These are phyloP conservation scores for Stentor coeruleus DNA, from an alignment of 73 alveolate species.

Conservation along the genomic window DNA sequence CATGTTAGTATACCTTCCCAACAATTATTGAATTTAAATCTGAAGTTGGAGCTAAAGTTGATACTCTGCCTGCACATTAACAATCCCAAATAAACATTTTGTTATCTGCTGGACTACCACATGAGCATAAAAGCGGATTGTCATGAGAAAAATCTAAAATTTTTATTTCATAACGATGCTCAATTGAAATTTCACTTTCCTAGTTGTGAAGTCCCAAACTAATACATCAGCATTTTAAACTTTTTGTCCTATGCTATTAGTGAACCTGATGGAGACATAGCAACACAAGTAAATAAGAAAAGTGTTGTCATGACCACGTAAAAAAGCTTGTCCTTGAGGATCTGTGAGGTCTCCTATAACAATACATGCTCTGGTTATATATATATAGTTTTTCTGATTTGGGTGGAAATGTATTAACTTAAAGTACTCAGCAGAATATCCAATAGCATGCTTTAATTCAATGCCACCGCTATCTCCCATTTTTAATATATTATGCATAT, in stretches of 20 bases:
- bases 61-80: conserved; percentile 70
- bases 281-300: conserved; percentile 84
- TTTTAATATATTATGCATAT: too few relatives aligned
- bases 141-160: conserved; percentile 84
- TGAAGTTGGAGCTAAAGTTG: conserved; percentile 68
- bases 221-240: conserved; percentile 93
- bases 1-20: conserved; percentile 78
- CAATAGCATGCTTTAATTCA: conserved; percentile 93
- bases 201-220: conserved; percentile 83
- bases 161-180: conserved; percentile 90
- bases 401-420: conserved; percentile 83
- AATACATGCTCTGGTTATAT: conserved; percentile 86
- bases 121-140: conserved; percentile 75
- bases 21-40: conserved; percentile 66
- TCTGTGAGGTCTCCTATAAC: conserved; percentile 87
- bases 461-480: conserved; percentile 49
- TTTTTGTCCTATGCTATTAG: conserved; percentile 85
- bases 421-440: conserved; percentile 80
- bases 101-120: conserved; percentile 90
- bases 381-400: conserved; percentile 74
- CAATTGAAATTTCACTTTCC: conserved; percentile 71
- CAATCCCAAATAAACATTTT: conserved; percentile 91
- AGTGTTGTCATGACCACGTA: conserved; percentile 95
- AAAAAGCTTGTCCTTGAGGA: conserved; percentile 83
- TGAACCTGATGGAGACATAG: conserved; percentile 78